Base-by-base conservation (phyloP, 1,284 basidiomycete species). In the Ganoderma lingzhi region DNA sequence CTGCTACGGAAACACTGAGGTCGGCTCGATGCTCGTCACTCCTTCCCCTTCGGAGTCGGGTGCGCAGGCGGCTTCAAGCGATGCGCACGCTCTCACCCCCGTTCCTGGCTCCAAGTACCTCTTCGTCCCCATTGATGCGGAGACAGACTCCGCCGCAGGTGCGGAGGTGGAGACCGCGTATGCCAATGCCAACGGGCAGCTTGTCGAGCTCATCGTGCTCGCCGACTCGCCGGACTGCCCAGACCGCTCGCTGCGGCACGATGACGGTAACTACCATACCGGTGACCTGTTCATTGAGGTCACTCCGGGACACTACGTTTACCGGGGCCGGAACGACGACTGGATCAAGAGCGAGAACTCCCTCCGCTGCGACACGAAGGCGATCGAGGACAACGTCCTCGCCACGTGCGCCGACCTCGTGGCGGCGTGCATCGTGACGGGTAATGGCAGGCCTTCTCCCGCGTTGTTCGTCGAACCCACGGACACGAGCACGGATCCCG, bases 271-370 rank as follows among this genome's bases (percentile, higher is more conserved):
- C 74, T 92, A 90, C 80, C 90, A 92, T 78, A 93, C 92, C 14
- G 91, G 91, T 6, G 91, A 93, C 76, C 81, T 93, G 32, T 93
- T 93, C 83, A 83, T 88, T 71, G 87, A 91, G 76, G 81, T 84
- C 42, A 69, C 80, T 1, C 83, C 86, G 1, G 88, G 89, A 0
- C 80, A 79, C 70, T 93, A 89, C 78, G 76, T 87, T 39, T 91
- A 87, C 75, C 85, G 89, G 62, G 91, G 91, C 19, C 85, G 91
- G 55, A 87, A 92, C 71, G 91, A 93, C 71, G 91, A 93, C 77
- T 93, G 91, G 91, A 93, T 93, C 78, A 93, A 93, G 81, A 90
- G 88, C 55, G 88, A 91, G 76, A 91, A 86, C 77, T 90, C 91
- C 73, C 80, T 92, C 69, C 85, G 90, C 48, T 92, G 91, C 74